Conservation (phyloP, 139 green algal genomes). For the Volvox reticuliferus region DNA sequence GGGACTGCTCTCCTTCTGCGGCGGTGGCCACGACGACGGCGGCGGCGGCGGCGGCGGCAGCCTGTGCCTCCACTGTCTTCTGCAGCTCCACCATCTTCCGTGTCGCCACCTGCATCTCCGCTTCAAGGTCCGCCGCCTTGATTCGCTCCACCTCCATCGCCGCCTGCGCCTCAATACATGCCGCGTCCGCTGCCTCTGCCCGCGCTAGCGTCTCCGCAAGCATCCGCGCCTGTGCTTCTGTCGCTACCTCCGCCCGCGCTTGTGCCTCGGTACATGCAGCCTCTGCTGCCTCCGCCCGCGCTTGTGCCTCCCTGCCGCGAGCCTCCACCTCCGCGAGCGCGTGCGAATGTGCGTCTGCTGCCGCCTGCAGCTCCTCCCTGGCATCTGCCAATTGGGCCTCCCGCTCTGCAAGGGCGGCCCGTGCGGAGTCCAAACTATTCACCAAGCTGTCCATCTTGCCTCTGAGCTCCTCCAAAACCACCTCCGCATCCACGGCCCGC, state of each 20-base stretch:
- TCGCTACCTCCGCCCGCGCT: too few relatives aligned
- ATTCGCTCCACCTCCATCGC: conserved; percentile 7
- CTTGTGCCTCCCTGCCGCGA: not conserved
- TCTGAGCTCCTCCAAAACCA: not conserved
- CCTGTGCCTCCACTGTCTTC: not conserved
- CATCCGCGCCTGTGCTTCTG: not conserved
- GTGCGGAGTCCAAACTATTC: not conserved
- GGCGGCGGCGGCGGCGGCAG: too few relatives aligned
- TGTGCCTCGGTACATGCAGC: too few relatives aligned
- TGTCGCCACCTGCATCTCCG: conserved; percentile 6
- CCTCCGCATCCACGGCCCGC: not conserved
- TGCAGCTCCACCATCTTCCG: conserved; percentile 3
- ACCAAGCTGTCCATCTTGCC: conserved; percentile 10
- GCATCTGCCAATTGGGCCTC: not conserved
- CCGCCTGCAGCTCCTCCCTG: not conserved
- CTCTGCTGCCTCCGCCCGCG: conserved; percentile 21
- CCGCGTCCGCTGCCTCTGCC: conserved; percentile 8
- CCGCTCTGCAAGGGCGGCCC: not conserved
- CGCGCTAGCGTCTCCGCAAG: not conserved
- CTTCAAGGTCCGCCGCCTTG: not conserved
- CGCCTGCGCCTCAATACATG: too few relatives aligned
- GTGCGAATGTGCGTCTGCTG: not conserved
- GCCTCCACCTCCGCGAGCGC: not conserved
- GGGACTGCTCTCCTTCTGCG: not conserved
- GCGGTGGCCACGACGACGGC: not conserved